These are phyloP conservation scores for Rubroboletus pulcherrimus DNA, from an alignment of 768 basidiomycete genomes.

Conservation along the genomic window DNA sequence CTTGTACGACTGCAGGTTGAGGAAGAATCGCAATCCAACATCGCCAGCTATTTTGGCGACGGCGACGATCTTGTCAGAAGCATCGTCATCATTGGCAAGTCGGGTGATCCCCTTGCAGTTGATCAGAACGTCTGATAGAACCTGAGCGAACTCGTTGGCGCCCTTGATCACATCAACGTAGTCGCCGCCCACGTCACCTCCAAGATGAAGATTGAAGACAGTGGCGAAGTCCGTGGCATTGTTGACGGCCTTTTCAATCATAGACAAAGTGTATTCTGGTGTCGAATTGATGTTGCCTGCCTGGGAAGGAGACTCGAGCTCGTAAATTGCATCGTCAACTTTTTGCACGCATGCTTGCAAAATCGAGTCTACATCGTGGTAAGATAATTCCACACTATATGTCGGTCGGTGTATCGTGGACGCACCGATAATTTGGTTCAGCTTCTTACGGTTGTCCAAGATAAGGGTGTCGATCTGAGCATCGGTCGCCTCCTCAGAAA, in stretches of 20 bases:
- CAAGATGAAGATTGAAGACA: slow-evolving; percentile 86
- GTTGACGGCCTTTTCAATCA: slow-evolving; percentile 95
- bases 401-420: slow-evolving; percentile 3
- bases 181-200: slow-evolving; percentile 84
- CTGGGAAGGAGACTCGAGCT: slow-evolving; percentile 92
- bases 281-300: slow-evolving; percentile 96
- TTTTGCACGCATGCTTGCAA: slow-evolving; percentile 95
- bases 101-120: slow-evolving; percentile 97
- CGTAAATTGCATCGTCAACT: slow-evolving; percentile 96
- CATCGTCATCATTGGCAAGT: slow-evolving; percentile 86
- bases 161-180: slow-evolving; percentile 98
- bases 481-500: slow-evolving; percentile 86
- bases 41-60: slow-evolving; percentile 87
- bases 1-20: slow-evolving; percentile 94
- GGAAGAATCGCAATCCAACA: slow-evolving; percentile 86
- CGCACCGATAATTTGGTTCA: slow-evolving; percentile 93
- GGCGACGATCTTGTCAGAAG: slow-evolving; percentile 82
- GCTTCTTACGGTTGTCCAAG: slow-evolving; percentile 93
- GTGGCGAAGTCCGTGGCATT: slow-evolving; percentile 96
- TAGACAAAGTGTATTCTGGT: slow-evolving; percentile 95
- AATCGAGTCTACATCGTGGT: slow-evolving; percentile 74
- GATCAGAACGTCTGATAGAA: slow-evolving; percentile 84
- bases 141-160: slow-evolving; percentile 95
- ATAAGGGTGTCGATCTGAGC: slow-evolving; percentile 98
- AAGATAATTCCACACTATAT: slow-evolving; percentile 4